Evolutionary conservation across 2,329 filamentous ascomycete genomes (phyloP).

Genomic region (Aspergillus tubingensis): DNA sequence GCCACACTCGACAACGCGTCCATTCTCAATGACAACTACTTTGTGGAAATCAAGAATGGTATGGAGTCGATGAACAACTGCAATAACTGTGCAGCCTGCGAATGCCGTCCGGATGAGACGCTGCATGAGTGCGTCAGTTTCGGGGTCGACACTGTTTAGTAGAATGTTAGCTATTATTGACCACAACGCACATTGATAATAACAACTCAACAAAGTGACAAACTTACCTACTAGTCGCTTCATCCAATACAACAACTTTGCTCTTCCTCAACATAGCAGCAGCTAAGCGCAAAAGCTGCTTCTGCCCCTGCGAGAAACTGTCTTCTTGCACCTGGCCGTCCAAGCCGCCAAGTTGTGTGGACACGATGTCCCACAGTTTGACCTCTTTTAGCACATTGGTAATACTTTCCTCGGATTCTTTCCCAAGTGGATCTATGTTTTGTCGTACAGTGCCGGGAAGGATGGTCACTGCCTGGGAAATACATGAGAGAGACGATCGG

Average conservation of each 20-base stretch:
- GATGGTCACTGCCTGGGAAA: not conserved
- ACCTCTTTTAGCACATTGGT: constrained; percentile 7
- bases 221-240: not conserved
- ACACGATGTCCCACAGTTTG: constrained; percentile 9
- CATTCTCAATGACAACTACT: not conserved
- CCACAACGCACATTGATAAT: no score
- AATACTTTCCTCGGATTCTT: not conserved
- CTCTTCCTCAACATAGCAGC: constrained; percentile 4
- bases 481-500: not conserved
- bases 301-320: constrained; percentile 4
- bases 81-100: not conserved
- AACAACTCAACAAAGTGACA: no score
- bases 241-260: constrained; percentile 3
- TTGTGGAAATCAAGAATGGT: not conserved
- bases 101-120: constrained; percentile 1
- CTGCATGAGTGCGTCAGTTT: constrained; percentile 4
- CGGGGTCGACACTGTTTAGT: not conserved
- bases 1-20: not conserved
- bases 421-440: not conserved
- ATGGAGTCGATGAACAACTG: not conserved
- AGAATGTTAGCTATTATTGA: no score
- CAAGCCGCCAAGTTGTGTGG: not conserved
- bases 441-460: not conserved
- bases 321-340: not conserved
- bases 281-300: not conserved